These are phyloP conservation scores for Phytophthora vignae DNA, from an alignment of 352 stramenopile genomes.

Conservation along the genomic window DNA sequence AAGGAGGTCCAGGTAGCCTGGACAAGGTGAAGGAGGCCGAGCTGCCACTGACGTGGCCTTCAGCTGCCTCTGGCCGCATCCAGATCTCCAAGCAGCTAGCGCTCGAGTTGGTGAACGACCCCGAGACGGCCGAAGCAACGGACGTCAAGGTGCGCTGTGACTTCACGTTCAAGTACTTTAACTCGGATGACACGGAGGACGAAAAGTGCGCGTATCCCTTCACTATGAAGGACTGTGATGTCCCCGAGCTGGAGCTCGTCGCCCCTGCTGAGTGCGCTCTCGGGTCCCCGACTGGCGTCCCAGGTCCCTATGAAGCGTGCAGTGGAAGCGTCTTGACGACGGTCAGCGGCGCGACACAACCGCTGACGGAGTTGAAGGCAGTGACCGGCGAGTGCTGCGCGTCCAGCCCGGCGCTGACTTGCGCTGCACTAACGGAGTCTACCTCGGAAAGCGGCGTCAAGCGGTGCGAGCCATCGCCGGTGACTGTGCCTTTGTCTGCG, in stretches of 20 bases:
- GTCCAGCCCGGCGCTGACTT: conserved; percentile 13
- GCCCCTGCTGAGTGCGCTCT: conserved; percentile 9
- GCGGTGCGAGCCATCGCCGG: conserved; percentile 7
- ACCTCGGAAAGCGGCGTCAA: conserved; percentile 1
- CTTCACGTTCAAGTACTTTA: conserved; percentile 27
- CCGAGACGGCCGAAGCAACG: conserved; percentile 12
- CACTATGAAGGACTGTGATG: conserved; percentile 23
- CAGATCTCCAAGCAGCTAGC: conserved; percentile 25
- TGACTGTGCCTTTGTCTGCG: not conserved
- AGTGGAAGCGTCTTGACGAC: conserved; percentile 19
- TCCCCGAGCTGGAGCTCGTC: conserved; percentile 1
- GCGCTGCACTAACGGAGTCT: conserved; percentile 8
- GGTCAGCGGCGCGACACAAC: not conserved
- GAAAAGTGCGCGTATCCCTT: conserved; percentile 23
- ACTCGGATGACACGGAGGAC: not conserved
- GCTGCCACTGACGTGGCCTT: not conserved
- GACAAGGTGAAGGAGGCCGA: conserved; percentile 1
- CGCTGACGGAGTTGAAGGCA: conserved; percentile 7
- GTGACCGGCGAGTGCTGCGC: conserved; percentile 14
- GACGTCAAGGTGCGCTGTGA: conserved; percentile 18
- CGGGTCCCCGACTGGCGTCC: not conserved
- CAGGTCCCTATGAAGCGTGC: conserved; percentile 24
- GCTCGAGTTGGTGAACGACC: conserved; percentile 18
- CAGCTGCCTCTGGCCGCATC: not conserved
- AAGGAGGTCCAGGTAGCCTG: not conserved